phyloP scores from a whole-genome alignment of 2,329 filamentous ascomycete species.

The Dactylellina cionopaga region DNA sequence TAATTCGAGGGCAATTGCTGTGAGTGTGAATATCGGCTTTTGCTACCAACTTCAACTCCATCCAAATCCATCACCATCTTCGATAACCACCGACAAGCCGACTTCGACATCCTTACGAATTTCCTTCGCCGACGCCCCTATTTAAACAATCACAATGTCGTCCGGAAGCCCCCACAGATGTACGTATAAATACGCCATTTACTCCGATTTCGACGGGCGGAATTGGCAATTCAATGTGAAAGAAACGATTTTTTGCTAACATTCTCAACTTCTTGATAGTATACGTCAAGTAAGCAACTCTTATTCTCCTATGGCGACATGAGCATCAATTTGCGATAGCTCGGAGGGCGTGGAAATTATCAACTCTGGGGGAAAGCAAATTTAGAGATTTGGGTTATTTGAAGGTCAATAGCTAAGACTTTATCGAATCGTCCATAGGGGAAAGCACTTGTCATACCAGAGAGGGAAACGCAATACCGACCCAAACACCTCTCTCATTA shows the following conservation, averaged over 20 bases:
- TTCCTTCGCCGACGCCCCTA: constrained; percentile 41
- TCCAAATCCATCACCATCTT: constrained; percentile 48
- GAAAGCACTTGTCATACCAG: constrained; percentile 98
- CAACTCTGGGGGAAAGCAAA: constrained; percentile 1
- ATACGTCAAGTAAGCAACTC: constrained; percentile 85
- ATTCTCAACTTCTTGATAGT: constrained; percentile 66
- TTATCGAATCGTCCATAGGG: constrained; percentile 68
- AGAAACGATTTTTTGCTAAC: constrained; percentile 52
- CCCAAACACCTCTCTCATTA: constrained; percentile 91
- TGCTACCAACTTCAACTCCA: constrained; percentile 49
- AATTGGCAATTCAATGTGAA: not conserved
- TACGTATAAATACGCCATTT: no score
- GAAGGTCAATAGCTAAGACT: constrained; percentile 51
- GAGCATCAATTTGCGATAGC: constrained; percentile 27
- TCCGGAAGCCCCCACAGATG: constrained; percentile 87
- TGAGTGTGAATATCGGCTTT: constrained; percentile 53
- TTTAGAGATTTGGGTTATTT: constrained; percentile 53
- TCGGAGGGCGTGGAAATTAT: constrained; percentile 18
- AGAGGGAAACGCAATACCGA: constrained; percentile 91
- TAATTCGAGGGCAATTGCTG: constrained; percentile 26
- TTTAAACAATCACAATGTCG: constrained; percentile 76
- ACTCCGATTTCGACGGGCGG: constrained; percentile 48
- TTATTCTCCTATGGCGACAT: constrained; percentile 29
- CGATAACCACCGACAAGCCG: constrained; percentile 40
- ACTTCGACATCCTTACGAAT: constrained; percentile 32